Base-by-base conservation (phyloP, 2,329 filamentous ascomycete species). In the Aspergillus awamori region DNA sequence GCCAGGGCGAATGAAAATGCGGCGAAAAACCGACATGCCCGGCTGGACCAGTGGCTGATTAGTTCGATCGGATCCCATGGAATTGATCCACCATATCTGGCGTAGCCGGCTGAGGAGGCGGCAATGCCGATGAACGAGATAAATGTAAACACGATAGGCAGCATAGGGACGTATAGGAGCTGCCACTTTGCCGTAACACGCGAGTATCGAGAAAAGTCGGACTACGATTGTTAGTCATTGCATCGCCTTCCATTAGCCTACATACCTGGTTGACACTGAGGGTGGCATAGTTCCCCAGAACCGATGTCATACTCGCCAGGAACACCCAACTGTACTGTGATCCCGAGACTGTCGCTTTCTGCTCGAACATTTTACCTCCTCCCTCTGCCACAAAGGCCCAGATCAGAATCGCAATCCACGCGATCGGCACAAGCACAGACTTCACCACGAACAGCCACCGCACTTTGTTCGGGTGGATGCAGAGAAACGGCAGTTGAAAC, bases 321-420 rank as follows among this genome's bases (percentile, higher is more conserved):
- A 83, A 85, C 4, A 82, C 74, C 81, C 83, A 86, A 49, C 80
- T 81, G 64, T 86, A 86, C 39, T 79, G 74, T 17, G 78, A 78
- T 0, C 84, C 84, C 1, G 74, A 72, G 5, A 86, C 74, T 0
- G 77, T 81, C 3, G 80, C 68, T 20, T 76, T 78, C 56, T 83
- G 78, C 20, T 75, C 65, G 61, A 82, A 83, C 60, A 86, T 74
- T 2, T 69, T 74, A 5, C 83, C 79, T 20, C 83, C 82, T 3
- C 84, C 83, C 54, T 84, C 84, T 4, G 79, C 77, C 2, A 83
- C 81, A 61, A 89, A 81, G 4, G 83, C 83, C 86, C 87, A 89
- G 49, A 86, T 83, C 68, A 89, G 79, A 22, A 87, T 87, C 2
- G 84, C 85, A 60, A 89, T 80, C 69, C 85, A 87, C 2, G 84